Base-by-base conservation (phyloP, 768 basidiomycete species). In the Xerocomus potaroensis region DNA sequence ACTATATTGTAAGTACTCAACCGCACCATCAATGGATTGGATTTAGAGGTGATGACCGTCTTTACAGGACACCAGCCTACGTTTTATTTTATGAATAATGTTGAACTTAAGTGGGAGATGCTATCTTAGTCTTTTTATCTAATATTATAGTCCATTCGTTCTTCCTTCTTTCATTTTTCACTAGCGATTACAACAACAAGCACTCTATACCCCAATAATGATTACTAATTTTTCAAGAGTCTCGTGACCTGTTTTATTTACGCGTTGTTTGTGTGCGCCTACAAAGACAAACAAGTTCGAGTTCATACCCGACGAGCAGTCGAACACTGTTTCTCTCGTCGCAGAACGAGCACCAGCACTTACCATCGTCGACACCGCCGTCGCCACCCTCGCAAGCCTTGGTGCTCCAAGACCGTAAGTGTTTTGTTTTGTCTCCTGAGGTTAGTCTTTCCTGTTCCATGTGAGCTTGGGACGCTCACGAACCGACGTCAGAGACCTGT, bases 1-100 rank as follows among this genome's bases (percentile, higher is more conserved):
- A 88, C 56, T 76, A 69, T 12, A 81, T 87, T 43, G 85, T 77
- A 27, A 41, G 71, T 52, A 22, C 48, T 14, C 7, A 5, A 8
- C 3, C 45, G 16, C 15, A 22, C 23, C 15, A 5, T 29, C 19
- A 12, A 10, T 27, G 6, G 26, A 27, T 10, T 6, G 9, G n/a
- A 9, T 12, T 29, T 24, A 34, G 15, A 21, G 14, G 15, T 58
- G 49, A 55, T 44, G 22, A 1, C 33, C 1, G 26, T 15, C 12
- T 31, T 40, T 43, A 16, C 45, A 65, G 64, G 58, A 68, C 29
- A 67, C 61, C 12, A 45, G 12, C 24, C 43, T 62, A 45, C 68
- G 32, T 34, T 68, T 68, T 45, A 63, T 68, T 26, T 11, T 68
- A 21, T 68, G 37, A 63, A 48, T 26, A 3, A 43, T 45, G 4